Evolutionary conservation across 495 filamentous ascomycete genomes (phyloP).

Genomic region (Talaromyces adpressus): DNA sequence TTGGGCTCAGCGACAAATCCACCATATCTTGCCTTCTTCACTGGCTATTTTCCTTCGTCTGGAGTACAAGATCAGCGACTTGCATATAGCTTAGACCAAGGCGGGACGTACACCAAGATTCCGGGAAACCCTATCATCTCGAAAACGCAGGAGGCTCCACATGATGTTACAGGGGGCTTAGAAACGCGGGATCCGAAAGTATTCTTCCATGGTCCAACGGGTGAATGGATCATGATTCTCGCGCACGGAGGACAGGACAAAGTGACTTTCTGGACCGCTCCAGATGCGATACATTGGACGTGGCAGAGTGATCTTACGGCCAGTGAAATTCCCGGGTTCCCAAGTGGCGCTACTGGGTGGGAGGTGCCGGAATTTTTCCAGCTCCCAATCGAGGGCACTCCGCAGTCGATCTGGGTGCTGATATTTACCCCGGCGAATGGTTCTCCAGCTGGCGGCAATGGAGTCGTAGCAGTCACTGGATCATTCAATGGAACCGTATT

Average conservation of each 20-base stretch:
- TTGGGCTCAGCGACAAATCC: constrained; percentile 14
- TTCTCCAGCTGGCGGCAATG: constrained; percentile 2
- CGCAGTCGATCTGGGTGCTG: background rate
- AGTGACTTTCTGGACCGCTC: constrained; percentile 4
- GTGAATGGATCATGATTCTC: constrained; percentile 10
- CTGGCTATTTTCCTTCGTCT: no score
- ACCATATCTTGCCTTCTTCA: no score
- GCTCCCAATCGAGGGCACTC: constrained; percentile 1
- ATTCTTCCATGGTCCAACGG: constrained; percentile 32
- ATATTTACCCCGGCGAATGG: constrained; percentile 3
- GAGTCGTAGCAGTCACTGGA: background rate
- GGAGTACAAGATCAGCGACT: no score
- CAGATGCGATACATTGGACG: constrained; percentile 1
- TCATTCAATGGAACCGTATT: background rate
- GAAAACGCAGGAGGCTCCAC: no score
- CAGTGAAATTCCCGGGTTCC: background rate
- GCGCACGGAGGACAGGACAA: constrained; percentile 25
- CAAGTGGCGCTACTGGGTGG: background rate
- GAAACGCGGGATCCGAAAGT: constrained; percentile 40
- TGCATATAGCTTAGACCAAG: no score
- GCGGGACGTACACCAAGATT: no score
- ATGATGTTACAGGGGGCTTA: no score
- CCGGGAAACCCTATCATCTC: no score
- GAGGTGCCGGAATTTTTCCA: constrained; percentile 3
- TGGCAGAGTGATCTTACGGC: constrained; percentile 1